Evolutionary conservation across 257 asterid genomes (phyloP), one percentile per base, ranked within the genome.

Genomic region (Solanum sejunctum): DNA sequence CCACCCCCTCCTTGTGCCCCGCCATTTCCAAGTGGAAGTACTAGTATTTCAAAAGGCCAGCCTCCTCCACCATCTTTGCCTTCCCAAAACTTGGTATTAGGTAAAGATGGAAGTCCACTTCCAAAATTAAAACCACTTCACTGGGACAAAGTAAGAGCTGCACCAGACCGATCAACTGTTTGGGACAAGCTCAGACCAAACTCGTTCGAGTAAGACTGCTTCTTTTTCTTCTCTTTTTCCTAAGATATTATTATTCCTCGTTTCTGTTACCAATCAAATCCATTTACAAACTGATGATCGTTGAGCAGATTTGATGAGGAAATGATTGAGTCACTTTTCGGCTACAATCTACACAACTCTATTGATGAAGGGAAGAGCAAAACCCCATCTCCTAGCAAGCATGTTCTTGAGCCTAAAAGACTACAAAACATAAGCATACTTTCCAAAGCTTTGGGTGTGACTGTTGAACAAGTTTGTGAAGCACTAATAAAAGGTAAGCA

Each of bases 101-200:
- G 97, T 1, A 93, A 93, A 91, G 95, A 93, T 45, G 97, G 99
- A 9, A 85, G 87, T 18, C 93, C 98, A 9, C 88, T 96, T 89
- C 91, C 98, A 15, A 95, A 93, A 89, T 94, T 96, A 28, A 96
- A 93, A 60, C 98, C 99, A 11, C 97, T 96, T 64, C 99, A 95
- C 21, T 96, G 99, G 99, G 99, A 96, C 91, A 96, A 95, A 91
- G 99, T 96, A 7, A 89, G 98, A 90, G 98, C 98, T 69, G 92
- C 97, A 26, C 92, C 98, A 9, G 91, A 95, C 84, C 94, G 97
- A n/a, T 82, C 95, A 9, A 96, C 98, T 0, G 98, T 95, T 63
- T 96, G 99, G 99, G 99, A 96, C 87, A 93, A 96, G 94, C 88
- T 96, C 52, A 90, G 94, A 82, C 91, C 98, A 73, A 96, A 97